Percentiles rank a stretch among this genome's conserved stretches.
Conservation (phyloP, 495 filamentous ascomycete genomes). For the Melanomma pulvis-pyrius region DNA sequence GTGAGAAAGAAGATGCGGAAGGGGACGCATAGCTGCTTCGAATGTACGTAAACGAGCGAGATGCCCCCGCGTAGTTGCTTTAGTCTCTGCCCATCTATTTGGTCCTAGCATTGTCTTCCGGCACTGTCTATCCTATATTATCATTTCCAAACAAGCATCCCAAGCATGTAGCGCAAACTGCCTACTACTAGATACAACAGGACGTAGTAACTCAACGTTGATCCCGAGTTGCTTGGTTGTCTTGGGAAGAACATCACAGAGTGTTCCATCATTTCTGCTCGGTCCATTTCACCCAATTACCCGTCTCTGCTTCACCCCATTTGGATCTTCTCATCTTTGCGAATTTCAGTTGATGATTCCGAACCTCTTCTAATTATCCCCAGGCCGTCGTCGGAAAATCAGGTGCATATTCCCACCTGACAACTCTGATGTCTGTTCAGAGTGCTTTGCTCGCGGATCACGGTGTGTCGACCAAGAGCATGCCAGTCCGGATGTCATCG, state of each 20-base stretch:
- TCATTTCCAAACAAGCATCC: neutral
- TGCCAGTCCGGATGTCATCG: constrained; percentile 36
- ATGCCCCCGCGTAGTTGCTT: too few relatives aligned
- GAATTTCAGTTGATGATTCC: neutral
- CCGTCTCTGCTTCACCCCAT: neutral
- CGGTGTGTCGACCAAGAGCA: constrained; percentile 44
- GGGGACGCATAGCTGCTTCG: constrained; percentile 44
- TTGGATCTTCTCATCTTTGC: neutral
- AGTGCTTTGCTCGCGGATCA: constrained; percentile 44
- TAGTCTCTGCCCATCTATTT: too few relatives aligned
- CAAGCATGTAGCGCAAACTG: too few relatives aligned
- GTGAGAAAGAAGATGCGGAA: constrained; percentile 43
- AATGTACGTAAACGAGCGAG: constrained; percentile 42
- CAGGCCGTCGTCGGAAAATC: constrained; percentile 43
- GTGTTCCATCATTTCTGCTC: neutral
- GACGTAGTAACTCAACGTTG: too few relatives aligned
- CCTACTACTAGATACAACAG: neutral
- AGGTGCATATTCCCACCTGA: constrained; percentile 41
- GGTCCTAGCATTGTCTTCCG: neutral
- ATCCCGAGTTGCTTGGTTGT: neutral
- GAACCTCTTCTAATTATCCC: constrained; percentile 2
- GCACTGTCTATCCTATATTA: too few relatives aligned
- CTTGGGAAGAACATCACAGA: neutral
- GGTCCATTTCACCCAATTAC: neutral
- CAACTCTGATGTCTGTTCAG: constrained; percentile 41